A percentile compares a stretch with the other conserved stretches of the same genome.
These are phyloP conservation scores for Asterochloris erici DNA, from an alignment of 139 green algal species.

Conservation along the genomic window DNA sequence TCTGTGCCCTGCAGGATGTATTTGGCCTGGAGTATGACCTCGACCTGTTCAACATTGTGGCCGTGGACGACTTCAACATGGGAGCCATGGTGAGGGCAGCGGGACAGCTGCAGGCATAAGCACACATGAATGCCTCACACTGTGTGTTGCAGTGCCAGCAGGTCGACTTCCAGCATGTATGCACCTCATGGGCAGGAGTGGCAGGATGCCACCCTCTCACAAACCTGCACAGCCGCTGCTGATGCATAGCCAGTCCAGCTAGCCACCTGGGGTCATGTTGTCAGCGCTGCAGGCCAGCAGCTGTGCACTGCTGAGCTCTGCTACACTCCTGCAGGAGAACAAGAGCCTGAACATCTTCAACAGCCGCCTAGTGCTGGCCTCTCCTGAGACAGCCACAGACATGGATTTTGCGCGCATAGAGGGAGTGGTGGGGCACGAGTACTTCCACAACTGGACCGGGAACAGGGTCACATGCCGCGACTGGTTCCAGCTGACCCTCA, in stretches of 20 bases:
- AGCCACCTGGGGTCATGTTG: no score
- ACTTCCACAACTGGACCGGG: constrained; percentile 97
- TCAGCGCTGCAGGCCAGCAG: no score
- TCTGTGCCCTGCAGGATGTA: constrained; percentile 3
- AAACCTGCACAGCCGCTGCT: no score
- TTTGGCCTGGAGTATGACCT: constrained; percentile 96
- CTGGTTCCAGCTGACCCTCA: constrained; percentile 98
- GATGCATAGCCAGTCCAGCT: no score
- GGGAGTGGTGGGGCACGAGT: constrained; percentile 54
- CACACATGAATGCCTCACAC: no score
- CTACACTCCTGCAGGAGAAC: constrained; percentile 79
- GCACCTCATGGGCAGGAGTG: not conserved
- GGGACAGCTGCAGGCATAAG: constrained; percentile 22
- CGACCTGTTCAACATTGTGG: constrained; percentile 91
- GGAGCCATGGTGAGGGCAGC: constrained; percentile 91
- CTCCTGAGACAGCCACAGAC: constrained; percentile 90
- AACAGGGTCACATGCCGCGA: constrained; percentile 95
- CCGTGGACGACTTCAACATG: constrained; percentile 98
- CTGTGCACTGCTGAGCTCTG: no score
- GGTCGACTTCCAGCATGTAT: not conserved
- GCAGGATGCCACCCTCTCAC: no score
- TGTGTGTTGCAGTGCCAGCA: no score
- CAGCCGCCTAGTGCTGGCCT: constrained; percentile 85
- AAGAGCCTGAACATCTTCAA: constrained; percentile 99
- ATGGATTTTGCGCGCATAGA: constrained; percentile 91